These are phyloP conservation scores for Grigorovia yakushimaensis DNA, from an alignment of 805 yeast genomes.

Conservation along the genomic window DNA sequence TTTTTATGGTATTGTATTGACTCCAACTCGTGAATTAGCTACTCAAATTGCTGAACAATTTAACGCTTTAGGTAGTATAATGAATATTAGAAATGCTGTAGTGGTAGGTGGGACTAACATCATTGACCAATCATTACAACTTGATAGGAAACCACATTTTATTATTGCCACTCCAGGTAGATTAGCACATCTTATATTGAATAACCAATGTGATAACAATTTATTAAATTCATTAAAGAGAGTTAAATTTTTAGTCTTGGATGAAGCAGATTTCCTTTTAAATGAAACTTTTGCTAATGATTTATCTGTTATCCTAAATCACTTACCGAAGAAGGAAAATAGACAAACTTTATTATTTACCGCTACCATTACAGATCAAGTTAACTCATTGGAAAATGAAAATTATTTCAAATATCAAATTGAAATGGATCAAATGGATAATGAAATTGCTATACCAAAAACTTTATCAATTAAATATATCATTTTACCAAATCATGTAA, in stretches of 20 bases:
- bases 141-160: slow-evolving; percentile 82
- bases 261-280: slow-evolving; percentile 90
- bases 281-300: slow-evolving; percentile 78
- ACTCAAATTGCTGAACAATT: slow-evolving; percentile 96
- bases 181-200: slow-evolving; percentile 79
- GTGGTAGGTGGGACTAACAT: slow-evolving; percentile 95
- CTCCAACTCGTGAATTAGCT: slow-evolving; percentile 92
- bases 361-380: slow-evolving; percentile 92
- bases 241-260: slow-evolving; percentile 74
- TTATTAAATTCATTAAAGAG: slow-evolving; percentile 51
- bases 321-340: slow-evolving; percentile 57
- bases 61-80: slow-evolving; percentile 79
- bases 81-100: slow-evolving; percentile 75
- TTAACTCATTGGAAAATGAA: slow-evolving; percentile 43
- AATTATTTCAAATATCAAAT: slow-evolving; percentile 34
- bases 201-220: slow-evolving; percentile 77
- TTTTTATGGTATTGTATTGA: slow-evolving; percentile 76
- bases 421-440: slow-evolving; percentile 28
- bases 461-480: slow-evolving; percentile 57
- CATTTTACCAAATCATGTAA: slow-evolving; percentile 77
- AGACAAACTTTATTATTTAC: slow-evolving; percentile 90
- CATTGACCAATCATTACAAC: slow-evolving; percentile 73
- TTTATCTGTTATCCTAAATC: slow-evolving; percentile 58
- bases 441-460: slow-evolving; percentile 74
- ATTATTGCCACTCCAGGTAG: slow-evolving; percentile 97